Percentiles rank a stretch among this genome's conserved stretches.
Conservation (phyloP, 805 yeast genomes). For the Ogataea wickerhamii region DNA sequence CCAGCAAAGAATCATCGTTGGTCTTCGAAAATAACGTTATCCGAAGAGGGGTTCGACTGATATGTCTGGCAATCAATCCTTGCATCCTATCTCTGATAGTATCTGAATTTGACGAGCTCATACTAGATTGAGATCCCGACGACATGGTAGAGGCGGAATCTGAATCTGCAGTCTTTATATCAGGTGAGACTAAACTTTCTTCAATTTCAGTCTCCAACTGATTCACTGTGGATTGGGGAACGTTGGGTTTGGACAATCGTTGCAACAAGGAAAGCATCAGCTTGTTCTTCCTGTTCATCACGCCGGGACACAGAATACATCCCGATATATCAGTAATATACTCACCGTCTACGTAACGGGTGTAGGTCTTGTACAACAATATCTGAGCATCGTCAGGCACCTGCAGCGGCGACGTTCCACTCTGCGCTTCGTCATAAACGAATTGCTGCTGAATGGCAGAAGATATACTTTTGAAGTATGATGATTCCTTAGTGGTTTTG, state of each 20-base stretch:
- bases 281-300: constrained; percentile 65
- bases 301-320: constrained; percentile 65
- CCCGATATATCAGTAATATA: constrained; percentile 68
- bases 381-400: constrained; percentile 59
- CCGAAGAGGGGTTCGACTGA: constrained; percentile 52
- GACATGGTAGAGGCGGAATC: constrained; percentile 21
- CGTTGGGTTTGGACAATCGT: constrained; percentile 50
- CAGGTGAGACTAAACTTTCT: constrained; percentile 30
- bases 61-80: constrained; percentile 64
- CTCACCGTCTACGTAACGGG: constrained; percentile 35
- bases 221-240: constrained; percentile 27
- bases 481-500: constrained; percentile 44
- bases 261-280: constrained; percentile 65
- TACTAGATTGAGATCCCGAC: constrained; percentile 11
- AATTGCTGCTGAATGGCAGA: constrained; percentile 34
- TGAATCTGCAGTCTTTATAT: constrained; percentile 17
- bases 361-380: constrained; percentile 57
- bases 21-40: constrained; percentile 55
- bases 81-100: constrained; percentile 61
- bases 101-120: constrained; percentile 16
- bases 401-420: constrained; percentile 3
- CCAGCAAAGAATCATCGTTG: constrained; percentile 27
- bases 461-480: constrained; percentile 46
- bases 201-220: constrained; percentile 38
- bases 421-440: constrained; percentile 15